phyloP scores from a whole-genome alignment of 2,329 filamentous ascomycete species.

The Lachnellula cervina region DNA sequence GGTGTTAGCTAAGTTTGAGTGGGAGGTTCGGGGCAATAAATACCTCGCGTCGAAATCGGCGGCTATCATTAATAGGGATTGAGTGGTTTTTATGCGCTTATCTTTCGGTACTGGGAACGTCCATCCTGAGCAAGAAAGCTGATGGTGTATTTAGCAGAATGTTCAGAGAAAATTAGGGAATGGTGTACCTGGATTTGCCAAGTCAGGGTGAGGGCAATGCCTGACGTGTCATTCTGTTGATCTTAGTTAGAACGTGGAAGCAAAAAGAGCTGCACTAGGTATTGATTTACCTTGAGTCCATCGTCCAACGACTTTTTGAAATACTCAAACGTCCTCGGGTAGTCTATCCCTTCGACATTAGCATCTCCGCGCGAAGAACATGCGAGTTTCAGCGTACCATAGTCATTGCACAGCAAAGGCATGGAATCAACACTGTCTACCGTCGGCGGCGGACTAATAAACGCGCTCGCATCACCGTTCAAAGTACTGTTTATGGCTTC shows the following conservation, averaged over 20 bases:
- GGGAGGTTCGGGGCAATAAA: neutral
- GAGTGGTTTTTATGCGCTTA: neutral
- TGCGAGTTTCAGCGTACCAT: neutral
- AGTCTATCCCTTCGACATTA: neutral
- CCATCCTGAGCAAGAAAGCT: constrained; percentile 8
- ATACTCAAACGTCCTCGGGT: neutral
- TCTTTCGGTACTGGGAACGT: constrained; percentile 3
- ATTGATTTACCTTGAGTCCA: neutral
- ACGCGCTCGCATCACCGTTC: constrained; percentile 2
- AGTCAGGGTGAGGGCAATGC: neutral
- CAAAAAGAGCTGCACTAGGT: too few species aligned
- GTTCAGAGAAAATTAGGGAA: neutral
- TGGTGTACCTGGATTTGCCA: constrained; percentile 1
- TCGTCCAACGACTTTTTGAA: constrained; percentile 2
- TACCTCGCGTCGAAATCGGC: constrained; percentile 3
- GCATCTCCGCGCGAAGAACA: neutral
- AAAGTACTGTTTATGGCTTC: neutral
- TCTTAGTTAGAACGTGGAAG: neutral
- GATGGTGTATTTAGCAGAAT: neutral
- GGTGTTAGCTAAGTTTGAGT: neutral
- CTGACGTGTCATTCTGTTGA: neutral
- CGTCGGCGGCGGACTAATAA: neutral
- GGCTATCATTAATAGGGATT: constrained; percentile 2
- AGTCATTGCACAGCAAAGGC: constrained; percentile 6
- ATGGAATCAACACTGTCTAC: constrained; percentile 1